phyloP scores from a whole-genome alignment of 2,329 filamentous ascomycete genomes.

The Alternaria viburni region DNA sequence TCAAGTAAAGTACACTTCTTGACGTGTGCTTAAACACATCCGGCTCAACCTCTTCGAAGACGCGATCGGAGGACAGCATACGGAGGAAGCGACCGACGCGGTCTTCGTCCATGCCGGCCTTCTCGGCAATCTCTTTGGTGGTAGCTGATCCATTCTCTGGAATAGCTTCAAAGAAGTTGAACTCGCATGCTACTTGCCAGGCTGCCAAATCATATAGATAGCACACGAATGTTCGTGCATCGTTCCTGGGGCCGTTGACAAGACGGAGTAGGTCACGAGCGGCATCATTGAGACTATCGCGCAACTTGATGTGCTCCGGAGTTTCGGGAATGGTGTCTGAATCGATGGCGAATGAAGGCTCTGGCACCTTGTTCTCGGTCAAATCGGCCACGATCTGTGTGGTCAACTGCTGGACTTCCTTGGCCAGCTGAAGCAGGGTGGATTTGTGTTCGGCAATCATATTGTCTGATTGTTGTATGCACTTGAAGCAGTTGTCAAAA shows the following conservation, averaged over 20 bases:
- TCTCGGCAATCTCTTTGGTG: constrained; percentile 18
- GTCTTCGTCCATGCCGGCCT: constrained; percentile 21
- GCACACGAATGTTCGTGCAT: constrained; percentile 19
- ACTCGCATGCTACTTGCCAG: constrained; percentile 27
- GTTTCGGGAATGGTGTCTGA: constrained; percentile 15
- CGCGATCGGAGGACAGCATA: constrained; percentile 20
- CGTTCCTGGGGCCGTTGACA: constrained; percentile 23
- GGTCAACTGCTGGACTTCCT: constrained; percentile 15
- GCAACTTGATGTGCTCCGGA: constrained; percentile 14
- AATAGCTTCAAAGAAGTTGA: constrained; percentile 23
- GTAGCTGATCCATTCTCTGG: constrained; percentile 11
- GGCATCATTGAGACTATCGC: constrained; percentile 20
- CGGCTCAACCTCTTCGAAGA: constrained; percentile 23
- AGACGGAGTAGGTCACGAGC: constrained; percentile 30
- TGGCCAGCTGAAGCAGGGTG: constrained; percentile 19
- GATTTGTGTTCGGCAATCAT: constrained; percentile 14
- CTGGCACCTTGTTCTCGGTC: constrained; percentile 7
- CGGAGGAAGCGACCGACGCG: constrained; percentile 19
- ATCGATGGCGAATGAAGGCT: constrained; percentile 18
- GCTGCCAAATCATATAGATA: constrained; percentile 26
- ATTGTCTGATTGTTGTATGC: not conserved
- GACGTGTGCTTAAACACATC: constrained; percentile 29
- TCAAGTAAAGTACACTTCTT: constrained; percentile 14
- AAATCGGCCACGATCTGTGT: constrained; percentile 17
- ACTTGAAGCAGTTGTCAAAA: not conserved